Evolutionary conservation across 1,284 basidiomycete genomes (phyloP), one percentile per base, ranked within the genome.

Genomic region (Rhodotorula sp.): DNA sequence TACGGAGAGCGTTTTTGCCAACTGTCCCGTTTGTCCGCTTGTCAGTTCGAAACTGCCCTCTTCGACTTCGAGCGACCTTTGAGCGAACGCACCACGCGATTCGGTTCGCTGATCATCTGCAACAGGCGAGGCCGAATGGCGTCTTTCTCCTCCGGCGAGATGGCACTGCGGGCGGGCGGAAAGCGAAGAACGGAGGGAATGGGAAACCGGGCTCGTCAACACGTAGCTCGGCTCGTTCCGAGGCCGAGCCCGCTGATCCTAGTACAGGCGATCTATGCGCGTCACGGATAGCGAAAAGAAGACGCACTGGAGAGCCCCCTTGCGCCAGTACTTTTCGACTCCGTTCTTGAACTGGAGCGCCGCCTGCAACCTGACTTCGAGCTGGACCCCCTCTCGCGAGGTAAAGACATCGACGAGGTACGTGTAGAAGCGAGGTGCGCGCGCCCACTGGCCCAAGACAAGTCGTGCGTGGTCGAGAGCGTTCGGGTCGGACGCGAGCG

Each of bases 301-400:
- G 21, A 68, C 77, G 62, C 19, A 78, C 77, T 76, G 55, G 10
- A 48, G 26, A 0, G 71, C 73, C 0, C 63, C 62, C 47, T 57
- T 71, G 5, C 74, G 66, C 78, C 78, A 79, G 63, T 74, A 74
- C 64, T 71, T 73, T 34, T 78, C 78, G 34, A 79, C 64, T 28
- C 77, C 76, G 47, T 78, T 79, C 72, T 78, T 78, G 73, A 78
- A 78, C 59, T 73, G 71, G 23, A 78, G 48, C 5, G 67, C 66
- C 10, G 77, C 75, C 66, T 79, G 78, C 3, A 72, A 52, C 47
- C 77, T 55, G 45, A 78, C 68, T 26, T 69, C 34, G 26, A 43
- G 54, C 50, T 57, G 60, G 23, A 54, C 57, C 38, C 26, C 48
- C 4, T 62, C 59, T 6, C 67, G 45, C 19, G 62, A 47, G n/a